Evolutionary conservation across 2,329 filamentous ascomycete genomes (phyloP), one percentile per base, ranked within the genome.

Genomic region (Aspergillus ibericus): DNA sequence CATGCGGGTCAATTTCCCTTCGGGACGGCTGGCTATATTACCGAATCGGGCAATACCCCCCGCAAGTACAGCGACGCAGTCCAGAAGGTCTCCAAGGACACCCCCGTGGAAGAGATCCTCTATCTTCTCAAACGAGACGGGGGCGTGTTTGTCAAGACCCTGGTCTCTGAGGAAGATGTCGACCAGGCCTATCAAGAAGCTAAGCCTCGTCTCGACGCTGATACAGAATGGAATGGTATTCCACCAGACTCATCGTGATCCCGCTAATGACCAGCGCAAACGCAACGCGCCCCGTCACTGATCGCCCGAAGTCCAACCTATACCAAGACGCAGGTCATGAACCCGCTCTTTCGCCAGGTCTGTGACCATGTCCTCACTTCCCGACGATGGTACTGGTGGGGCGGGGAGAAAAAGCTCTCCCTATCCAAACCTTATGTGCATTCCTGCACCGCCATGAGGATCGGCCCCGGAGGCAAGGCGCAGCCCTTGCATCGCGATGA

Each of bases 281-380:
- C 59, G 3, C 34, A 56, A 44, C 56, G 59, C 8, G 53, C 53
- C 8, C 53, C 53, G 5, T 53, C 53, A 1, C 25, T 61, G 1
- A 59, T 61, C 16, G 59, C 48, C 9, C 18, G 34, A 0, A 56
- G 56, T 8, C 50, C 56, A 32, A 56, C 48, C 5, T 61, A 56
- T 29, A 56, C 49, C 16, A 53, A 29, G 7, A 59, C 59, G 0
- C 58, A 60, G 15, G 10, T 71, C 15, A 70, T 69, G 64, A 63
- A 72, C 16, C 67, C 66, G 0, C 58, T 72, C 1, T 73, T 68
- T 35, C 68, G 66, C 20, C 58, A 59, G 4, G 61, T 70, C 9
- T 68, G 66, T 56, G 64, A 66, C 5, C 58, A 68, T 15, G 67
- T 73, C 16, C 57, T 73, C 1, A 70, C 70, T 1, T 70, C 66